Conservation (phyloP, 2,329 filamentous ascomycete genomes). For the Penicillium fuscoglaucum region DNA sequence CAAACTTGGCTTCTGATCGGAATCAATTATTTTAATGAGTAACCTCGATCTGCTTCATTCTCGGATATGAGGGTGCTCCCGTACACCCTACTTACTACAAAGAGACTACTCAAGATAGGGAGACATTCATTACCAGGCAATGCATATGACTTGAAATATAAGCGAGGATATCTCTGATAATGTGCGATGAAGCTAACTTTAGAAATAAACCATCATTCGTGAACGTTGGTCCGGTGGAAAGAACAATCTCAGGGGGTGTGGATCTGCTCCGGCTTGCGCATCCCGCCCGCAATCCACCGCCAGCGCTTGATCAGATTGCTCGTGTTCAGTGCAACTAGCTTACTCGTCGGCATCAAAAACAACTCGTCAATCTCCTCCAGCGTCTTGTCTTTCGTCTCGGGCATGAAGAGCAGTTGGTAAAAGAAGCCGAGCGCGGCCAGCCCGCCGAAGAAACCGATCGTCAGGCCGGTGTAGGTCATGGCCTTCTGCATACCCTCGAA, state of each 20-base stretch:
- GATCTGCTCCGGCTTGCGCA: not conserved
- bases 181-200: not conserved
- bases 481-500: conserved; percentile 65
- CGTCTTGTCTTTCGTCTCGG: conserved; percentile 63
- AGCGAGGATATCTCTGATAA: not conserved
- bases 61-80: not conserved
- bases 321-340: not conserved
- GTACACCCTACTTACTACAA: not conserved
- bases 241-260: not conserved
- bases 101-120: not conserved
- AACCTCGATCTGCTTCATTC: too few species aligned
- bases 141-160: not conserved
- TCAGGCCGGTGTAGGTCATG: conserved; percentile 61
- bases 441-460: conserved; percentile 67
- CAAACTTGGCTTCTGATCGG: not conserved
- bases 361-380: conserved; percentile 12
- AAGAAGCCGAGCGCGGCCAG: conserved; percentile 66
- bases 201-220: not conserved
- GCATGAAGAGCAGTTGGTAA: conserved; percentile 70
- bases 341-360: conserved; percentile 2
- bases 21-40: not conserved
- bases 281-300: not conserved
- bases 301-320: not conserved
- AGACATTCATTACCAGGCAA: not conserved
- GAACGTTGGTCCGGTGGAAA: not conserved